Conservation (phyloP, 164 flowering plant species). For the Warburgia ugandensis region DNA sequence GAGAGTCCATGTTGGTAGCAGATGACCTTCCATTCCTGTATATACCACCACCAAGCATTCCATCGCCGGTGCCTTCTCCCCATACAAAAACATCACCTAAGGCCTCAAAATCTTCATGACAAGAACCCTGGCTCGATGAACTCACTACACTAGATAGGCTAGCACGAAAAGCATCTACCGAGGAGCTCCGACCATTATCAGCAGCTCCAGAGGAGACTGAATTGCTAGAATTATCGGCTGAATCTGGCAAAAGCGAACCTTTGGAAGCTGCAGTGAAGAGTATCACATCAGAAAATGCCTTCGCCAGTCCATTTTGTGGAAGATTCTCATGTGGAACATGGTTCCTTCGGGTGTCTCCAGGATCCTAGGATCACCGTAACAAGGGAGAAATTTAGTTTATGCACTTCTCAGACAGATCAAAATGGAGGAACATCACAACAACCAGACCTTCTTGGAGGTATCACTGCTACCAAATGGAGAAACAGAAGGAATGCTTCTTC, state of each 20-base stretch:
- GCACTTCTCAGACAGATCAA: not conserved
- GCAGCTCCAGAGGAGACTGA: constrained; percentile 27
- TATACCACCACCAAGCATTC: constrained; percentile 61
- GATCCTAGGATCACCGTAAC: constrained; percentile 48
- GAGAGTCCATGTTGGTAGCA: constrained; percentile 41
- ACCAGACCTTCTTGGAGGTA: constrained; percentile 15
- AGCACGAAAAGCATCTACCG: constrained; percentile 57
- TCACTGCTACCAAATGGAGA: constrained; percentile 31
- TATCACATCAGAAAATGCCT: constrained; percentile 68
- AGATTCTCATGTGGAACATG: constrained; percentile 34
- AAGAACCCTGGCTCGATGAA: constrained; percentile 88
- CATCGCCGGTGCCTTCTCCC: constrained; percentile 79
- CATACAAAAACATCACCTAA: constrained; percentile 84
- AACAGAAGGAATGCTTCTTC: constrained; percentile 31
- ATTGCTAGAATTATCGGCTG: constrained; percentile 23
- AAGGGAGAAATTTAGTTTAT: too few species aligned
- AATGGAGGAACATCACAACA: not conserved
- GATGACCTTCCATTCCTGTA: constrained; percentile 31
- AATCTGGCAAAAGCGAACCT: constrained; percentile 27
- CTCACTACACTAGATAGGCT: constrained; percentile 91
- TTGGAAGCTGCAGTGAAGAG: constrained; percentile 48
- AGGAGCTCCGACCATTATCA: constrained; percentile 52
- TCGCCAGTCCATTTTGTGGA: constrained; percentile 52
- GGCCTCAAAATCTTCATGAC: constrained; percentile 65
- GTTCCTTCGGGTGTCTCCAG: constrained; percentile 35